phyloP scores from a whole-genome alignment of 2,329 filamentous ascomycete species.

The Fusarium sp. region DNA sequence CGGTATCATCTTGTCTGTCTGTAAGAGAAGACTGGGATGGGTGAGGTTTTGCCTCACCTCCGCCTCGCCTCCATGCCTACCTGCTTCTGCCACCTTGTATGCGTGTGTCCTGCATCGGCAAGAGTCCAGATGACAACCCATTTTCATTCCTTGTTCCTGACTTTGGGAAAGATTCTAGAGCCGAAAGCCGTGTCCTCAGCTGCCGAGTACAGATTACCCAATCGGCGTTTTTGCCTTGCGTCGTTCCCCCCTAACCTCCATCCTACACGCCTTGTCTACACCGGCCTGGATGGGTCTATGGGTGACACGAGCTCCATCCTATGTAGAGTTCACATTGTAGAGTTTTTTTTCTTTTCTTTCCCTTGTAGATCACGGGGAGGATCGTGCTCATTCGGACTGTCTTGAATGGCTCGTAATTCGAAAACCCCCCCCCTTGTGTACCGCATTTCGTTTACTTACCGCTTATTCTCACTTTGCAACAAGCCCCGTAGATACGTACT shows the following conservation, averaged over 20 bases:
- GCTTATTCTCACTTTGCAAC: constrained; percentile 13
- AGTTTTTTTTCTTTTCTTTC: neutral
- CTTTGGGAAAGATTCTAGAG: constrained; percentile 11
- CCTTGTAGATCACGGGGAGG: constrained; percentile 24
- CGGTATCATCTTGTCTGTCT: constrained; percentile 1
- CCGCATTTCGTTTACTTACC: constrained; percentile 34
- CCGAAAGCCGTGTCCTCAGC: constrained; percentile 10
- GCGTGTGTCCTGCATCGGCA: constrained; percentile 5
- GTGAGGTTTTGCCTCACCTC: neutral
- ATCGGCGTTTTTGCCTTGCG: constrained; percentile 34
- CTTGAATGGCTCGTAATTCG: constrained; percentile 24
- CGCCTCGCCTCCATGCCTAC: neutral
- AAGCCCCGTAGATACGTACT: constrained; percentile 25
- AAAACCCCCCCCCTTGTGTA: constrained; percentile 26
- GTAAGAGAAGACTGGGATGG: neutral
- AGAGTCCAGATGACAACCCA: constrained; percentile 17
- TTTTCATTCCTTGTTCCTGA: constrained; percentile 9
- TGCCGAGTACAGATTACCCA: constrained; percentile 30
- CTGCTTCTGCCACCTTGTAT: constrained; percentile 13
- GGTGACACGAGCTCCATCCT: constrained; percentile 21
- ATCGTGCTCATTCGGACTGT: constrained; percentile 12
- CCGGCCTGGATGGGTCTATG: constrained; percentile 20
- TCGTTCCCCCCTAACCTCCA: constrained; percentile 1
- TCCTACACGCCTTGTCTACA: neutral
- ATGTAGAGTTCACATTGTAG: constrained; percentile 12